These are phyloP conservation scores for Ogataea salicorniae DNA, from an alignment of 805 yeast genomes.

Conservation along the genomic window DNA sequence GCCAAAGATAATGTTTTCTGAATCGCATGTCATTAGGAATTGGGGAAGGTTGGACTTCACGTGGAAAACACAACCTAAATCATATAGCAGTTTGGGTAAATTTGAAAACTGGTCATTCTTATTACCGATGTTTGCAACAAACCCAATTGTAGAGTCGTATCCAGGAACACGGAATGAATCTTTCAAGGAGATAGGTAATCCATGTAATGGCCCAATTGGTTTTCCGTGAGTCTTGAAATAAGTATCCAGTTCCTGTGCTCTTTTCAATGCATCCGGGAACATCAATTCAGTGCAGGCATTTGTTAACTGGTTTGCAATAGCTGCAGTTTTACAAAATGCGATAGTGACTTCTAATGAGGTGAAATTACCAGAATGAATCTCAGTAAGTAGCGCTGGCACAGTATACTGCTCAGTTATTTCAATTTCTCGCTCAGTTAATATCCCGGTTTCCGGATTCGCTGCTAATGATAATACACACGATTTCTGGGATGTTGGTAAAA, in stretches of 20 bases:
- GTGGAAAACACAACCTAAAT: conserved; percentile 35
- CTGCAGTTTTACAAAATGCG: conserved; percentile 28
- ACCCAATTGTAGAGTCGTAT: conserved; percentile 22
- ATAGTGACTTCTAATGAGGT: conserved; percentile 15
- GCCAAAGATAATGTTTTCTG: conserved; percentile 46
- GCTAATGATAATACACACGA: conserved; percentile 10
- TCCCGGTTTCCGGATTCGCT: conserved; percentile 2
- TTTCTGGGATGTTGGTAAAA: conserved; percentile 2
- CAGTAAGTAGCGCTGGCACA: conserved; percentile 3
- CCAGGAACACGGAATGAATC: conserved; percentile 41
- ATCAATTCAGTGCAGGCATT: conserved; percentile 24
- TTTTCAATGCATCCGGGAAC: conserved; percentile 18
- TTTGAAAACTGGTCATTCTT: conserved; percentile 7
- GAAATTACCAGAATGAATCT: conserved; percentile 11
- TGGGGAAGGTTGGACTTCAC: conserved; percentile 50
- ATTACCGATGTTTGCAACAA: conserved; percentile 8
- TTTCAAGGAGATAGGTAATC: conserved; percentile 45
- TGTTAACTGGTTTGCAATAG: conserved; percentile 24
- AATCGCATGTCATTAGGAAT: conserved; percentile 53
- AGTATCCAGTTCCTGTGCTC: conserved; percentile 19
- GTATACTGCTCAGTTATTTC: conserved; percentile 12
- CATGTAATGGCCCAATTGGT: conserved; percentile 21
- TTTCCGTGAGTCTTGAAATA: conserved; percentile 10
- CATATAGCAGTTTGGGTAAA: conserved; percentile 17
- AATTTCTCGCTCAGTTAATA: conserved; percentile 9